Base-by-base conservation (phyloP, 106 monocot species). In the Alisma plantagoaquatica region DNA sequence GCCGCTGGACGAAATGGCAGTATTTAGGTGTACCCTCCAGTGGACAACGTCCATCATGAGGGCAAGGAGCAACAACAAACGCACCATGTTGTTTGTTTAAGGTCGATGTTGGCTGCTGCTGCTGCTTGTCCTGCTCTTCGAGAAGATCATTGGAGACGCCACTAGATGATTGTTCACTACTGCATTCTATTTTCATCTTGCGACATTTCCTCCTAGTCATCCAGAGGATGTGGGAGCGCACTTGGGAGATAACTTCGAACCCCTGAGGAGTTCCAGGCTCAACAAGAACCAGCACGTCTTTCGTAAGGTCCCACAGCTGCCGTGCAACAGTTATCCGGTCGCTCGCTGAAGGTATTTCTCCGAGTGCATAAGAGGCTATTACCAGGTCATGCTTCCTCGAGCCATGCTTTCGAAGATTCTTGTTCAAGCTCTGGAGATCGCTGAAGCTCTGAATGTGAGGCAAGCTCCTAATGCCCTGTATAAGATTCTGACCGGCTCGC, bases 221-320 rank as follows among this genome's bases (percentile, higher is more conserved):
- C 96, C 96, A 98, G 31, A 90, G 71, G 19, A 98, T 73, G 71
- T 90, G 90, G 6, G 85, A 85, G 28, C 98, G 85, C 85, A 98
- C 79, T 66, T 98, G 90, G 20, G 49, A 59, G 35, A 98, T 79
- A 11, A 90, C 82, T 52, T 86, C 82, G 49, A 79, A 84, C 52
- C 98, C 89, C 51, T 98, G 90, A 29, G 98, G 98, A 51, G 85
- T 98, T 76, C 98, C 98, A 57, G 98, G 98, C 72, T 98, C 98
- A 63, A 98, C 60, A 45, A 98, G 79, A 69, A 98, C 70, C 70
- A 70, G 27, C 8, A 70, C 70, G 62, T 70, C 70, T 35, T 27
- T 61, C 33, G 70, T 70, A 31, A 70, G 62, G 29, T 54, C 54
- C 70, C 70, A 70, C 30, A 70, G 61, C 38, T 70, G 70, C n/a